These are phyloP conservation scores for Rosa multiflora DNA, from an alignment of 306 rosid genomes.

Conservation along the genomic window DNA sequence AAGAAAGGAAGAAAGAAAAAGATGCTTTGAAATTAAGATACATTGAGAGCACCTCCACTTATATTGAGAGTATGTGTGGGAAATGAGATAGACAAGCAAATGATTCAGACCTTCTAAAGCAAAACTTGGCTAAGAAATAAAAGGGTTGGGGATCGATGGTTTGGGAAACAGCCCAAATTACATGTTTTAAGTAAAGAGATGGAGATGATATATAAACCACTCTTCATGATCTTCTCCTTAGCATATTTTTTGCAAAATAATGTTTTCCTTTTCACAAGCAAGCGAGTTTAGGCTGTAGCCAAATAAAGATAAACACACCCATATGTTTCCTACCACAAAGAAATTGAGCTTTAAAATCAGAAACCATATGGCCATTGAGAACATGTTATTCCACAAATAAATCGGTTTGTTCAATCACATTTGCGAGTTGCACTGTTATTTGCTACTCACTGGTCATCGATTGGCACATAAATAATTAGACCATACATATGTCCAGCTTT, in stretches of 20 bases:
- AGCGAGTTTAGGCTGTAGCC: background rate
- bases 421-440: background rate
- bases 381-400: background rate
- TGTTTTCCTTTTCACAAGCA: background rate
- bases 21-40: conserved; percentile 52
- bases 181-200: background rate
- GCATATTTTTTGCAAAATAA: background rate
- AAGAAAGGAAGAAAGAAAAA: conserved; percentile 21
- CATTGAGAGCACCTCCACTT: conserved; percentile 34
- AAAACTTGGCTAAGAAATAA: conserved; percentile 26
- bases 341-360: background rate
- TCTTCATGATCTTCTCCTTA: background rate
- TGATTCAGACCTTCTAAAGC: conserved; percentile 70
- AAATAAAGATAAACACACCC: background rate
- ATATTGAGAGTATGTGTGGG: conserved; percentile 30
- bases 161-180: conserved; percentile 43
- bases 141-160: conserved; percentile 13
- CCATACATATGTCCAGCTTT: too few relatives aligned
- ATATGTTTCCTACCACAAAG: background rate
- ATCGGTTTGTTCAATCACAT: background rate
- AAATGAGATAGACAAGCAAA: conserved; percentile 40
- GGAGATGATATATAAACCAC: background rate
- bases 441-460: too few relatives aligned
- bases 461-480: too few relatives aligned
- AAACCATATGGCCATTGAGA: background rate